Evolutionary conservation across 768 basidiomycete genomes (phyloP).

Genomic region (Leccinum variicolor): DNA sequence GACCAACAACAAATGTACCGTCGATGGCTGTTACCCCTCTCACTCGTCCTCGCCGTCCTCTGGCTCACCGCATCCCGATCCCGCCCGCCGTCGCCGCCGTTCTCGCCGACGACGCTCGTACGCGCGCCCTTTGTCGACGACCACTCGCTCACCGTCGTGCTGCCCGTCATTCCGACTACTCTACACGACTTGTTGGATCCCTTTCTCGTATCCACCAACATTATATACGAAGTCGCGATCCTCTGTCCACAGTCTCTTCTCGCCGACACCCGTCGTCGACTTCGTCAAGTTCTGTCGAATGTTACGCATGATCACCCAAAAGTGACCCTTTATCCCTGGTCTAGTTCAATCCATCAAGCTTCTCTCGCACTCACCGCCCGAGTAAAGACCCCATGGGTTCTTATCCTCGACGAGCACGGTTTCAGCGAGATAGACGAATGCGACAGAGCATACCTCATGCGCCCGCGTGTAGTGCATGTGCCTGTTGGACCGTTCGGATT

Average conservation of each 20-base stretch:
- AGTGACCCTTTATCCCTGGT: slow-evolving; percentile 38
- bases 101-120: neutral
- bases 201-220: slow-evolving; percentile 34
- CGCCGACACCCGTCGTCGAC: slow-evolving; percentile 31
- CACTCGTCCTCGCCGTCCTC: neutral
- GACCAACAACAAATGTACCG: slow-evolving; percentile 2
- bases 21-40: slow-evolving; percentile 2
- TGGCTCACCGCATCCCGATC: slow-evolving; percentile 13
- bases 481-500: slow-evolving; percentile 44
- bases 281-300: slow-evolving; percentile 34
- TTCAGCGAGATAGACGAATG: slow-evolving; percentile 33
- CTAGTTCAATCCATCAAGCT: slow-evolving; percentile 18
- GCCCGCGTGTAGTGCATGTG: slow-evolving; percentile 34
- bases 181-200: slow-evolving; percentile 36
- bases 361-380: slow-evolving; percentile 37
- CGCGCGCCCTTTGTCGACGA: slow-evolving; percentile 12
- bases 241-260: slow-evolving; percentile 40
- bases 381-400: slow-evolving; percentile 45
- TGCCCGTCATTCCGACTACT: slow-evolving; percentile 39
- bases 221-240: slow-evolving; percentile 45
- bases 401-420: slow-evolving; percentile 50
- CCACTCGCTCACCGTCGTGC: slow-evolving; percentile 43
- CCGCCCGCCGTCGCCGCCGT: neutral
- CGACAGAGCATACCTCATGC: slow-evolving; percentile 39
- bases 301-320: slow-evolving; percentile 37